Conservation (phyloP, 352 stramenopile genomes). For the Globisporangium nagaii region DNA sequence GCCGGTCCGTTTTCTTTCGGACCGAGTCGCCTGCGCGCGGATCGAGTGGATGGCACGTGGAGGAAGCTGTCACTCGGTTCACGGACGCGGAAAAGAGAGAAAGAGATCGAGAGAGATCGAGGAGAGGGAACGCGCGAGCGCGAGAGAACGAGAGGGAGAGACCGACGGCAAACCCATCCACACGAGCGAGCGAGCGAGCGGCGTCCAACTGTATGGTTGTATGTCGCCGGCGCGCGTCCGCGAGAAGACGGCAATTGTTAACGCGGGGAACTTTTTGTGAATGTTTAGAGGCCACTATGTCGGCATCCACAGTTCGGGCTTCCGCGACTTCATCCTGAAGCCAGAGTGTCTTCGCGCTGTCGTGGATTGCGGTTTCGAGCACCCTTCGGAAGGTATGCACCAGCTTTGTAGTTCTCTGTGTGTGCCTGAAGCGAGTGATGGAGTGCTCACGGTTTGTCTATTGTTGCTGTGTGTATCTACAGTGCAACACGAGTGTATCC, state of each 20-base stretch:
- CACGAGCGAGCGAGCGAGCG: slow-evolving; percentile 3
- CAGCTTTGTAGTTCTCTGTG: neutral
- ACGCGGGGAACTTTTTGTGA: slow-evolving; percentile 20
- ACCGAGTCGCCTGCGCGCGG: neutral
- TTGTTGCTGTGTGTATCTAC: slow-evolving; percentile 10
- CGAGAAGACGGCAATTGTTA: slow-evolving; percentile 52
- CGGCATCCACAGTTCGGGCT: slow-evolving; percentile 98
- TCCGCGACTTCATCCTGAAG: slow-evolving; percentile 99
- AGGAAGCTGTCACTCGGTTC: neutral
- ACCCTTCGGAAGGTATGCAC: slow-evolving; percentile 96
- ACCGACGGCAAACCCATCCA: neutral
- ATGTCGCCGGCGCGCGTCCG: slow-evolving; percentile 15
- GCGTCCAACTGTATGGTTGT: slow-evolving; percentile 6
- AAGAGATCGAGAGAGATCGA: no score
- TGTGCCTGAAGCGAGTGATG: neutral
- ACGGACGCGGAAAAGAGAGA: neutral
- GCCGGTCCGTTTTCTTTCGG: neutral
- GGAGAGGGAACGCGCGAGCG: slow-evolving; percentile 1
- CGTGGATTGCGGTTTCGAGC: slow-evolving; percentile 99
- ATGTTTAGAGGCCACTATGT: slow-evolving; percentile 97
- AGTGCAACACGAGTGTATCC: slow-evolving; percentile 99
- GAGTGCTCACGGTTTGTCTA: slow-evolving; percentile 12
- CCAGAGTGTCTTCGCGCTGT: slow-evolving; percentile 97
- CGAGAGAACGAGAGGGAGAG: slow-evolving; percentile 7
- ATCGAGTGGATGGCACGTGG: slow-evolving; percentile 3